phyloP scores from a whole-genome alignment of 2,329 filamentous ascomycete species.

The Chaetomium sp. region DNA sequence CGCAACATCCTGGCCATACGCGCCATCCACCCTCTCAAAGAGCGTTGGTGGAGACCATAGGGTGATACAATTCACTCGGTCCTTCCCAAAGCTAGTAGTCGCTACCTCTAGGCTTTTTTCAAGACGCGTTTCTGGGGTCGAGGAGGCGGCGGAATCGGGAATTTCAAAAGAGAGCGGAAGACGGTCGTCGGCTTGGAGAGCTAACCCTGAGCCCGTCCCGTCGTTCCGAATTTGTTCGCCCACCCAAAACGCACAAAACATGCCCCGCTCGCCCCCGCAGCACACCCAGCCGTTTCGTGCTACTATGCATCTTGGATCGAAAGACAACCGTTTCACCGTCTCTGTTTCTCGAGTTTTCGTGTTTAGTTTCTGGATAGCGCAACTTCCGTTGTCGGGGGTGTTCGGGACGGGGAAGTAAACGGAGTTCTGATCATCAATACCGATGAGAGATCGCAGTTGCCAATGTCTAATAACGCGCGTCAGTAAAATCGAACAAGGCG shows the following conservation, averaged over 20 bases:
- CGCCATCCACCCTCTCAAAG: constrained; percentile 26
- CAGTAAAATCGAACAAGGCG: constrained; percentile 9
- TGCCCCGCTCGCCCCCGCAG: constrained; percentile 80
- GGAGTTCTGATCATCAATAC: constrained; percentile 65
- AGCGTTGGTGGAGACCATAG: constrained; percentile 50
- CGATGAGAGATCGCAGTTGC: constrained; percentile 86
- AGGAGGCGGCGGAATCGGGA: constrained; percentile 22
- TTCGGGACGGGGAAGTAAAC: constrained; percentile 76
- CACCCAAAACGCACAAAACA: constrained; percentile 74
- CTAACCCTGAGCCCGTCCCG: constrained; percentile 15
- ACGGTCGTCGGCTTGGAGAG: constrained; percentile 26
- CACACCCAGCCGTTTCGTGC: constrained; percentile 83
- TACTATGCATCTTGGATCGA: constrained; percentile 78
- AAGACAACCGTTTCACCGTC: constrained; percentile 64
- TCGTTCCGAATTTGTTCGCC: constrained; percentile 29
- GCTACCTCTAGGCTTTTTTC: constrained; percentile 43
- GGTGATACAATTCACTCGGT: constrained; percentile 61
- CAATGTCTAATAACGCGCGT: constrained; percentile 54
- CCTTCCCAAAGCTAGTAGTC: constrained; percentile 49
- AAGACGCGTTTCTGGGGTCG: constrained; percentile 35
- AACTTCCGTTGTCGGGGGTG: constrained; percentile 55
- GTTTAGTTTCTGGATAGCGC: constrained; percentile 60
- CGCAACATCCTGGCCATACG: constrained; percentile 53
- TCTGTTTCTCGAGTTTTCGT: constrained; percentile 64
- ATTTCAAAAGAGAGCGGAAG: constrained; percentile 28